Base-by-base conservation (phyloP, 805 yeast species). In the Metschnikowia dekortorum region DNA sequence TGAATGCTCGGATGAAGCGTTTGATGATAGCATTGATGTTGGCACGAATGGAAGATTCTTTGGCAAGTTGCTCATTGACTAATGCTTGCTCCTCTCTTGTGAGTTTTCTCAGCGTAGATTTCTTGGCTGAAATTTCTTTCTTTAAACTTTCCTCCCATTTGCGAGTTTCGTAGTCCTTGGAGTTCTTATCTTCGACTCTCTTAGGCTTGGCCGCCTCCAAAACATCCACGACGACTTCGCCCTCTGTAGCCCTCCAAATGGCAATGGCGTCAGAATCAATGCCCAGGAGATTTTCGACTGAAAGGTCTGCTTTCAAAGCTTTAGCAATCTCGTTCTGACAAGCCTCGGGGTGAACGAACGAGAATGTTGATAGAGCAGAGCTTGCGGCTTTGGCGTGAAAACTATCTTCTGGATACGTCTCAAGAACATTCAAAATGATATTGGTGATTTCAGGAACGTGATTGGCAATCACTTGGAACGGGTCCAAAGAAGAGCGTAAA, bases 71-170 rank as follows among this genome's bases (percentile, higher is more conserved):
- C 42, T 78, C 81, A 41, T 78, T 78, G 1, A 87, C 83, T 47
- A 79, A 63, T 0, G 61, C 70, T 53, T 82, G 87, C 52, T 94
- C 96, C 61, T 91, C 97, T 55, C 82, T 85, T 2, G 95, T 77
- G 38, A 84, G 71, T 61, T 86, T 87, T 66, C 77, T 83, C 66
- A 78, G 83, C 8, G 61, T 61, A n/a, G 62, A 57, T 54, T 78
- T 75, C 63, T 83, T 83, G 47, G 75, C 74, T 1, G 85, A 83
- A 35, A 90, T 73, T 61, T 89, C 92, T 54, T 82, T 82, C 59
- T 92, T 81, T 32, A 94, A 78, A 46, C 80, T 79, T 57, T 85
- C 90, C 63, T 94, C 99, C 98, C 98, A 92, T 64, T 88, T 83
- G 52, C 80, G 70, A 2, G 91, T 86, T 59, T 86, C 96, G 59